Evolutionary conservation across 2,329 filamentous ascomycete species (phyloP), one percentile per base, ranked within the genome.

Genomic region (Trichoderma breve): DNA sequence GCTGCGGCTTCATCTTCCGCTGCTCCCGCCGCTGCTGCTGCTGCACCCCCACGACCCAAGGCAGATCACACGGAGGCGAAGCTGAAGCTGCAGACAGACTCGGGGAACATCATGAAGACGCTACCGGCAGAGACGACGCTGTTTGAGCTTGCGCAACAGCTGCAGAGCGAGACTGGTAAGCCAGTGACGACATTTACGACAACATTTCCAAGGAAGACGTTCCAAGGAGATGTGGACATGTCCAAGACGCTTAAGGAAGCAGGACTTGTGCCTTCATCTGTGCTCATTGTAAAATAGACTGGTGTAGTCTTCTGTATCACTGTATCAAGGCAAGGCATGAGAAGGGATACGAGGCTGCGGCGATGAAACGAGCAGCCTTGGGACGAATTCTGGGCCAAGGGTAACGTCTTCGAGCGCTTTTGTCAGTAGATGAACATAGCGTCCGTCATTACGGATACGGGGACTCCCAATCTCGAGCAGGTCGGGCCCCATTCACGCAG

Each of bases 191-290:
- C 90, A 76, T 98, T 99, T 80, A 90, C 91, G 1, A 92, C 92
- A 76, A 98, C 91, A 24, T 98, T 97, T 77, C 96, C 96, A 0
- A 90, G 89, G 78, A 97, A 98, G 85, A 89, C 90, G 0, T 98
- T 92, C 74, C 84, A 85, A 81, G 91, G 85, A 24, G 80, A 86
- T 74, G 76, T 88, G 8, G 96, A 97, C 80, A 94, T 98, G 78
- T 93, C 93, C 43, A 92, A 96, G 87, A 96, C 95, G 6, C 83
- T 99, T 71, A 97, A 97, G 83, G 96, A 99, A 82, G 92, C 95
- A 18, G 95, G 95, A 0, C 83, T 98, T 73, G 91, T 95, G 4
- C 96, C 96, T 6, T 97, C 93, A 74, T 94, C 95, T n/a, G 95
- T 93, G 61, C 84, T 99, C 76, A 90, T 97, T 77, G 90, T 97